Evolutionary conservation across 805 yeast species (phyloP).

Genomic region (Kurtzmaniella cleridarum): DNA sequence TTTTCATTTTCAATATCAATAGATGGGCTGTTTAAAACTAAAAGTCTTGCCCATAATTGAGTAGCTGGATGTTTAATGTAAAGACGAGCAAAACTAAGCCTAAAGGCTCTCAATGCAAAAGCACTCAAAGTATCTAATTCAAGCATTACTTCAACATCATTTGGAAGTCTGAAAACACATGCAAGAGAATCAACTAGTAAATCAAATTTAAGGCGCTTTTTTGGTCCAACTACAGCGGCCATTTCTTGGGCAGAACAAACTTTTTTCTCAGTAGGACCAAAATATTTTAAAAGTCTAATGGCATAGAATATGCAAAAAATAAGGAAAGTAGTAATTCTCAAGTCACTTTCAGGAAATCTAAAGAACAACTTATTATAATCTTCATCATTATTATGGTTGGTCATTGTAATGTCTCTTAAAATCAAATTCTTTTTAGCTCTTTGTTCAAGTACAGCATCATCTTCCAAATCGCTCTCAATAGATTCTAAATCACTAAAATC

Average conservation of each 20-base stretch:
- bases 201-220: constrained; percentile 24
- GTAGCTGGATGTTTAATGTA: constrained; percentile 50
- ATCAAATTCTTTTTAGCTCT: constrained; percentile 28
- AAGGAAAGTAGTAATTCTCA: constrained; percentile 33
- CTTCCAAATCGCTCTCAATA: constrained; percentile 14
- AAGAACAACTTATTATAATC: constrained; percentile 24
- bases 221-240: constrained; percentile 9
- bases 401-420: constrained; percentile 19
- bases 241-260: constrained; percentile 22
- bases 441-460: constrained; percentile 11
- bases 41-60: constrained; percentile 33
- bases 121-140: constrained; percentile 35
- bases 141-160: constrained; percentile 40
- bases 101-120: constrained; percentile 21
- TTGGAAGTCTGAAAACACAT: constrained; percentile 40
- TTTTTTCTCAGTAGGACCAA: constrained; percentile 27
- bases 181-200: constrained; percentile 28
- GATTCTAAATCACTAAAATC: constrained; percentile 30
- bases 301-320: constrained; percentile 40
- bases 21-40: constrained; percentile 19
- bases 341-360: constrained; percentile 31
- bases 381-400: constrained; percentile 15
- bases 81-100: constrained; percentile 34
- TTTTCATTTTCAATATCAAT: not conserved
- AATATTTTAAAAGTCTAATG: constrained; percentile 22